These are phyloP conservation scores for Ceratobasidium papillatum DNA, from an alignment of 1,284 basidiomycete species.

Conservation along the genomic window DNA sequence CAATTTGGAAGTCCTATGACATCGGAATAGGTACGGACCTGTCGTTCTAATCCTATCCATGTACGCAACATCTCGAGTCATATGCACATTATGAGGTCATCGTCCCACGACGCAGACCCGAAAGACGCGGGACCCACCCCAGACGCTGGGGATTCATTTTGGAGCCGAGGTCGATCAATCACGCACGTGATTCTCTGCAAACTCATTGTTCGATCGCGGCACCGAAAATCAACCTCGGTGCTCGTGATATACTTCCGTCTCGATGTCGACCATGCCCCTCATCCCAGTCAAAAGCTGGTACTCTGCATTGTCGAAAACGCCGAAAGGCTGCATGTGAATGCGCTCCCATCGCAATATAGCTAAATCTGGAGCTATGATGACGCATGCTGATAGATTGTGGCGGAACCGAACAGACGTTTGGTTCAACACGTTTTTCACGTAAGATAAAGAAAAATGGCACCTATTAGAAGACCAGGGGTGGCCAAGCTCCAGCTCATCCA, in stretches of 20 bases:
- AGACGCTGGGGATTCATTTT: neutral
- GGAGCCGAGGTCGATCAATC: neutral
- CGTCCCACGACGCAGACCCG: too few species aligned
- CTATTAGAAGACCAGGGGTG: neutral
- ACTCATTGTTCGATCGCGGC: neutral
- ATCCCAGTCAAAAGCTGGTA: neutral
- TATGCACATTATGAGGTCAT: neutral
- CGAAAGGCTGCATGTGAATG: neutral
- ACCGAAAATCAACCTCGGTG: neutral
- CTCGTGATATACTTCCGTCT: neutral
- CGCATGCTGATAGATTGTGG: neutral
- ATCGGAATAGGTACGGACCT: too few species aligned
- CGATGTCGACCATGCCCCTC: neutral
- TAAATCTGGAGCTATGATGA: neutral
- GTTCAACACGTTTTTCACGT: neutral
- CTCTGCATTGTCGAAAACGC: too few species aligned
- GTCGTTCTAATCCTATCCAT: too few species aligned
- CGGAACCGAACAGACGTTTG: constrained; percentile 6
- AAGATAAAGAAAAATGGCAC: neutral
- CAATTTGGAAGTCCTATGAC: too few species aligned
- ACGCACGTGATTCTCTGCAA: neutral
- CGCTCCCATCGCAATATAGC: neutral
- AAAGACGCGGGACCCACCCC: neutral
- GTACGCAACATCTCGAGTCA: too few species aligned
- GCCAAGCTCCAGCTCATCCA: neutral